Evolutionary conservation across 176 grass and related monocot genomes (phyloP), one percentile per base, ranked within the genome.

Genomic region (Musa schizocarpa): DNA sequence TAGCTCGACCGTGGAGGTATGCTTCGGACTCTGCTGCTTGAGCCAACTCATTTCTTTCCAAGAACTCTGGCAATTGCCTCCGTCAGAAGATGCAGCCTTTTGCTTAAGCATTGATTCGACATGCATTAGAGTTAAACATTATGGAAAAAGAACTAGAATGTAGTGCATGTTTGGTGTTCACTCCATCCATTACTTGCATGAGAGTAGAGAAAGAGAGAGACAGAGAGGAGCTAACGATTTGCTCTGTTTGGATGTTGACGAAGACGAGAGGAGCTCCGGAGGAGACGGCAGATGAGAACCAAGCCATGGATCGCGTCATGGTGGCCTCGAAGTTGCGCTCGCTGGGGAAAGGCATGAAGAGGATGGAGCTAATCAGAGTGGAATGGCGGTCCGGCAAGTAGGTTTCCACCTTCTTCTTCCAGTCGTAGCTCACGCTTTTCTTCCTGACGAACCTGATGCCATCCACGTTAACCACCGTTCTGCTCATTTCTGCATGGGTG

Each of bases 231-330:
- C 27, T 19, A 50, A 11, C 1, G 21, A 74, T 58, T 58, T 43
- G 54, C 54, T 74, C 72, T 16, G 72, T 74, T 74, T 74, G 72
- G 4, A 74, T 20, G 72, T 74, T 74, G 54, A 74, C 54, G 53
- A 74, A 74, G 72, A 74, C 54, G 53, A 74, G 72, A 9, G 72
- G 72, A 2, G 23, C 54, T 8, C 72, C 72, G 25, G 54, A 58
- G 53, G 72, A 74, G 53, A 59, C 53, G 23, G 72, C 72, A 6
- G 72, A 53, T 0, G 72, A 59, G 72, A 74, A 74, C 72, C 72
- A 74, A 17, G 53, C 72, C 72, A 74, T 74, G 54, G 72, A 56
- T 34, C 72, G 24, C 54, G 49, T 58, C 8, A 23, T 74, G 25
- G 13, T 43, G 72, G 72, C 72, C 8, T 74, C 72, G n/a, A 59